Conservation (phyloP, 1,139 yeast genomes). For the Taphrina communis region DNA sequence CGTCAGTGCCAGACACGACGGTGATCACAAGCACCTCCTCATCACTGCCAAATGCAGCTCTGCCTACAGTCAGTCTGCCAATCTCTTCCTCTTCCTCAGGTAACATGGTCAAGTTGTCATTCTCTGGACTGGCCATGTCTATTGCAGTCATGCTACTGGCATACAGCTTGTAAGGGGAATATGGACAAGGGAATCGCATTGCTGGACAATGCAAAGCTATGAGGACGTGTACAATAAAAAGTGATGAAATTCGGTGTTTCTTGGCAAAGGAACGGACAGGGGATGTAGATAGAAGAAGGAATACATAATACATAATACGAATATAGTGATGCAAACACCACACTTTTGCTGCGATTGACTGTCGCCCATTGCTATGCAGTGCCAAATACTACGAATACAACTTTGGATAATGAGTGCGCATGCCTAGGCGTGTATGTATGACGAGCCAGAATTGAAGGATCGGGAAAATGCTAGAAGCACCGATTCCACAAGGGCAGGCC, state of each 20-base stretch:
- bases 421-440: too few relatives aligned
- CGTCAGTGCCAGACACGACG: neutral
- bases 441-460: too few relatives aligned
- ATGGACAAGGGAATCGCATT: neutral
- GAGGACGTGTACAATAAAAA: neutral
- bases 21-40: conserved; percentile 14
- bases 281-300: conserved; percentile 10
- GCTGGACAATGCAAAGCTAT: conserved; percentile 4
- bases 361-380: neutral
- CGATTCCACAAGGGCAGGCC: conserved; percentile 35
- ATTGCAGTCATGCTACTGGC: conserved; percentile 8
- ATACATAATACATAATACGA: conserved; percentile 1
- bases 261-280: neutral
- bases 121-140: neutral
- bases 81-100: neutral
- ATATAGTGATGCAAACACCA: neutral
- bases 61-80: neutral
- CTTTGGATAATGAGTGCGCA: too few relatives aligned
- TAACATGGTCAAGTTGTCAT: neutral
- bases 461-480: conserved; percentile 13
- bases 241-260: neutral
- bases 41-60: neutral
- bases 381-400: neutral
- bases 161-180: neutral
- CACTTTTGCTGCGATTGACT: neutral